Percentiles rank a stretch among this genome's conserved stretches.
phyloP scores from a whole-genome alignment of 768 basidiomycete species.

The Roridomyces roridus region DNA sequence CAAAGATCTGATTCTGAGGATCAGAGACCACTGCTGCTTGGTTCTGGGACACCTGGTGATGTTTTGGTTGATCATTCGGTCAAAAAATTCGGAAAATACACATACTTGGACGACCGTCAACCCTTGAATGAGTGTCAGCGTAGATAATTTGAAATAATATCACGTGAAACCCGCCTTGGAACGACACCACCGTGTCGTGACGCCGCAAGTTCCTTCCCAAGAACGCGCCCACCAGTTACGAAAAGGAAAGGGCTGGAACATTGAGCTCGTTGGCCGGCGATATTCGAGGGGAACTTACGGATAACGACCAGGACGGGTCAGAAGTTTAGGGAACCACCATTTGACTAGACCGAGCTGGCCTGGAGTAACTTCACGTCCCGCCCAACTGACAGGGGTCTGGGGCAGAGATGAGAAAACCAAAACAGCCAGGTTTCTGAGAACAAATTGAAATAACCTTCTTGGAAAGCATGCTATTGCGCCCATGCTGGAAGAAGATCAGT shows the following conservation, averaged over 20 bases:
- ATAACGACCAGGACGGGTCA: conserved; percentile 79
- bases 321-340: conserved; percentile 83
- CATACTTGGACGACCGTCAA: conserved; percentile 84
- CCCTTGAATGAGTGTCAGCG: too few species aligned
- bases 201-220: conserved; percentile 75
- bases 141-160: too few species aligned
- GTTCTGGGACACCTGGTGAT: conserved; percentile 88
- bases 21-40: conserved; percentile 82
- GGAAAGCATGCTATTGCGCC: conserved; percentile 63
- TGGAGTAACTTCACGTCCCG: conserved; percentile 73
- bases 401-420: not conserved
- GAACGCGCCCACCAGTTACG: conserved; percentile 86
- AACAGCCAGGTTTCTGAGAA: not conserved
- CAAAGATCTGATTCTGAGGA: conserved; percentile 75
- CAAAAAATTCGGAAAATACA: too few species aligned
- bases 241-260: conserved; percentile 53
- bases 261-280: not conserved
- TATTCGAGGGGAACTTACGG: conserved; percentile 43
- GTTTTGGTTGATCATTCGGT: too few species aligned
- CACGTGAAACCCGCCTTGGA: too few species aligned
- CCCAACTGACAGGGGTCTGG: conserved; percentile 69
- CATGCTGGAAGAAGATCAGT: conserved; percentile 48
- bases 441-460: conserved; percentile 50
- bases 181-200: conserved; percentile 86
- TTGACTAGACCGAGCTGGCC: conserved; percentile 78